Base-by-base conservation (phyloP, 495 filamentous ascomycete genomes). In the Penicillium simplicissimum region DNA sequence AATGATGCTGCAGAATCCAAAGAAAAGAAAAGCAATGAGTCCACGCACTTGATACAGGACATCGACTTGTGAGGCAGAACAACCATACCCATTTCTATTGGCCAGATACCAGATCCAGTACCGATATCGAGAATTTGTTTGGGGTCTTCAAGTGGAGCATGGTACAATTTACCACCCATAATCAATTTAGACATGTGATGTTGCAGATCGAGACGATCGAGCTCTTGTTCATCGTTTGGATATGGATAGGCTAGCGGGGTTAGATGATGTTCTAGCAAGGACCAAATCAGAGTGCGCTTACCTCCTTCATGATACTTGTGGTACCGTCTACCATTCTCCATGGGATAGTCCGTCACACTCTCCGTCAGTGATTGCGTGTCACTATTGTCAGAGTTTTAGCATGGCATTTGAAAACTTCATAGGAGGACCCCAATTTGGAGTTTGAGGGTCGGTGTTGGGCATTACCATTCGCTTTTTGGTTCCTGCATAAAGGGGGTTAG, bases 81-180 rank as follows among this genome's bases (percentile, higher is more conserved):
- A 68, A 67, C 35, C 74, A 42, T 73, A 82, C 70, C 76, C 80
- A 87, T 78, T 65, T 88, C 87, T 43, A 90, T 87, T 8, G 87
- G 82, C 88, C 88, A 90, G 57, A 87, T 90, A 4, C 90, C 90
- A 9, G 88, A 90, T 8, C 85, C 89, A 15, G 83, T 86, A 35
- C 87, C 85, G 25, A 92, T 81, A 65, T 92, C 90, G 1, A 93
- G 79, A 15, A 91, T 83, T 31, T 74, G 71, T 37, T 76, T 67
- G 1, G 87, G 85, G 10, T 83, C 70, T n/a, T 67, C 55, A 0
- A 86, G 77, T 2, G 88, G 88, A 0, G 88, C 82, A 62, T 88
- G 79, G 69, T 84, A 85, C 19, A 86, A 70, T 35, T 76, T 76
- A 15, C 73, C 81, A 8, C 80, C 70, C 63, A 84, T 82, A 51